Percentiles rank a stretch among this genome's conserved stretches.
Conservation (phyloP, 805 yeast species). For the Ogataea methanolica region DNA sequence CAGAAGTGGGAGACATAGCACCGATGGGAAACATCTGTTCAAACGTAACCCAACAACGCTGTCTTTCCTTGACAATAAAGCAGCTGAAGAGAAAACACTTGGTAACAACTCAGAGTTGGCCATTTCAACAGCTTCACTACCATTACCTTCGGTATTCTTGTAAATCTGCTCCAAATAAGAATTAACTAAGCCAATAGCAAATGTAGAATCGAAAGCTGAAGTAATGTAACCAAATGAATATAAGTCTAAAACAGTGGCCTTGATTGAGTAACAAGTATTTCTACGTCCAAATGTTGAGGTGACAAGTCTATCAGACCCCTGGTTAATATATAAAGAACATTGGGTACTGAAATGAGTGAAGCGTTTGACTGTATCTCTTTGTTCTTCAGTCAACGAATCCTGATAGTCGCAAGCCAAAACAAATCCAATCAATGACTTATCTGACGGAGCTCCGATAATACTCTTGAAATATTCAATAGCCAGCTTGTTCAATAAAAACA, state of each 20-base stretch:
- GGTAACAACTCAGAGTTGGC: conserved; percentile 42
- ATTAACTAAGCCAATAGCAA: conserved; percentile 42
- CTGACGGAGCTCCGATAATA: conserved; percentile 9
- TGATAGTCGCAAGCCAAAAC: conserved; percentile 9
- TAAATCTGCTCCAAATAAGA: conserved; percentile 37
- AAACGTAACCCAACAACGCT: conserved; percentile 37
- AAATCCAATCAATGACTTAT: conserved; percentile 11
- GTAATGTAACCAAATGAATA: conserved; percentile 51
- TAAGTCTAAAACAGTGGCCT: conserved; percentile 46
- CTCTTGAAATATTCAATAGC: conserved; percentile 20
- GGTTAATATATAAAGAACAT: conserved; percentile 12
- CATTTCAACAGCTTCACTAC: conserved; percentile 48
- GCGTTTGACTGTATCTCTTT: not conserved
- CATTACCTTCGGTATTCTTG: conserved; percentile 31
- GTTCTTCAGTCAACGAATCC: conserved; percentile 7
- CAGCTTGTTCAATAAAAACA: conserved; percentile 21
- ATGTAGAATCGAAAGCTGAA: conserved; percentile 39
- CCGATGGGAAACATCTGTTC: conserved; percentile 37
- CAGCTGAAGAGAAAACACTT: conserved; percentile 33
- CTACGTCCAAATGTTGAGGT: conserved; percentile 25
- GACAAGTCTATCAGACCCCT: conserved; percentile 21
- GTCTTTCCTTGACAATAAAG: conserved; percentile 29
- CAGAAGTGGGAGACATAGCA: conserved; percentile 54
- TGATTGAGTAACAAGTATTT: conserved; percentile 18
- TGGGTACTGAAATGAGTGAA: too few relatives aligned